Evolutionary conservation across 345 rosid species (phyloP).

Genomic region (Salix caprea): DNA sequence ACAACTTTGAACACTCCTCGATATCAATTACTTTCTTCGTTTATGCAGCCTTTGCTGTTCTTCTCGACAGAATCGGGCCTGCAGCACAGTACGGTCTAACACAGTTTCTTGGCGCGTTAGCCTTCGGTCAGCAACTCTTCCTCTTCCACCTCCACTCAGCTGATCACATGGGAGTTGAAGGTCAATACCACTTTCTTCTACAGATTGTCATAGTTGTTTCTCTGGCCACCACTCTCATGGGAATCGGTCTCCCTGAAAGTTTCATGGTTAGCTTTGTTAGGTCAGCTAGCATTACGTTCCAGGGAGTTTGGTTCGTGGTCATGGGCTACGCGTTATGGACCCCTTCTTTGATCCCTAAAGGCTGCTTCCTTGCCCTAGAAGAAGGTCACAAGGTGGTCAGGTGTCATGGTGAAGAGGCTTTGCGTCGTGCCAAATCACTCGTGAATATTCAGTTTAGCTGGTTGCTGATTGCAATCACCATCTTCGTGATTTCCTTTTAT

Average conservation of each 20-base stretch:
- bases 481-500: constrained; percentile 41
- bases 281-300: constrained; percentile 60
- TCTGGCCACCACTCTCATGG: constrained; percentile 56
- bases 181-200: constrained; percentile 73
- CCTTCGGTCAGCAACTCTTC: constrained; percentile 66
- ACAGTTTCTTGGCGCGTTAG: constrained; percentile 49
- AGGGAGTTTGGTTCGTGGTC: constrained; percentile 69
- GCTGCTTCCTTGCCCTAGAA: constrained; percentile 55
- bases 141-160: constrained; percentile 78
- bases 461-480: constrained; percentile 42
- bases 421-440: constrained; percentile 69
- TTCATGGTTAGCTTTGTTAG: constrained; percentile 66
- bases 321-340: constrained; percentile 84
- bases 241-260: constrained; percentile 52
- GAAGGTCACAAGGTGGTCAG: constrained; percentile 65
- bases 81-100: constrained; percentile 37
- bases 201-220: constrained; percentile 53
- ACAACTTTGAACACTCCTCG: constrained; percentile 76
- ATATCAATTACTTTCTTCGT: constrained; percentile 64
- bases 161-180: constrained; percentile 79
- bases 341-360: constrained; percentile 55
- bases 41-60: constrained; percentile 52
- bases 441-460: constrained; percentile 69
- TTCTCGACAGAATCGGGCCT: constrained; percentile 43
- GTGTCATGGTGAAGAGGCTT: constrained; percentile 46